phyloP scores from a whole-genome alignment of 2,329 filamentous ascomycete species.

The Stagonosporopsis cucurbitacearum region DNA sequence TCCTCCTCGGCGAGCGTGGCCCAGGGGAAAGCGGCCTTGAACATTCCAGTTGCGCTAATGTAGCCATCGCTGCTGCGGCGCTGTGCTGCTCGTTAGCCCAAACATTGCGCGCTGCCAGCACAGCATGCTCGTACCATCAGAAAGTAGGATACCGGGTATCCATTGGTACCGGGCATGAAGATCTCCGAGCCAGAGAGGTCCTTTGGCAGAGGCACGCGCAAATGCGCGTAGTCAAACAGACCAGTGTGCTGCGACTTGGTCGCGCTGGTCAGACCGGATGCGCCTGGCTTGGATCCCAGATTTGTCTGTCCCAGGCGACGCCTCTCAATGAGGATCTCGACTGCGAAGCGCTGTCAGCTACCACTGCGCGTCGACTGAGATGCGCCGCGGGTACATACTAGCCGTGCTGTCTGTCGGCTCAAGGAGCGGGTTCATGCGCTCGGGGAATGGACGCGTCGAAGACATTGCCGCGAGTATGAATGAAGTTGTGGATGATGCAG shows the following conservation, averaged over 20 bases:
- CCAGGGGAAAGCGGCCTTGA: conserved; percentile 87
- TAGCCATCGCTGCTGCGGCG: conserved; percentile 84
- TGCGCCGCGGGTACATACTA: conserved; percentile 60
- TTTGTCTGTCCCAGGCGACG: conserved; percentile 93
- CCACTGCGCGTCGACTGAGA: conserved; percentile 32
- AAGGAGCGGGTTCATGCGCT: conserved; percentile 70
- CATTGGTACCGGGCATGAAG: conserved; percentile 73
- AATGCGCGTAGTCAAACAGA: conserved; percentile 93
- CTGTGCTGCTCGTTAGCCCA: conserved; percentile 52
- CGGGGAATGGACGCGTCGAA: conserved; percentile 60
- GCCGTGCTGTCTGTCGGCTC: conserved; percentile 65
- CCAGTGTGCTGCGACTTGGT: conserved; percentile 76
- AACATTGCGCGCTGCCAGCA: conserved; percentile 17
- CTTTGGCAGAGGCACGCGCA: conserved; percentile 90
- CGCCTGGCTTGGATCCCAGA: conserved; percentile 80
- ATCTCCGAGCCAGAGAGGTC: conserved; percentile 88
- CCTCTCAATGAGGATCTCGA: conserved; percentile 72
- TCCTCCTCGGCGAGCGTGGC: conserved; percentile 76
- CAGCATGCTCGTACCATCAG: conserved; percentile 70
- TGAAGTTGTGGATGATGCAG: conserved; percentile 19
- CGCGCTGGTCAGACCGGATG: conserved; percentile 72
- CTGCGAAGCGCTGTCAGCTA: conserved; percentile 44
- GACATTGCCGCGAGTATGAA: conserved; percentile 39
- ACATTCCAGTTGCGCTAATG: conserved; percentile 88
- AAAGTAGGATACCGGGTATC: conserved; percentile 88